These are phyloP conservation scores for Phytophthora fragariae DNA, from an alignment of 352 stramenopile species.

Conservation along the genomic window DNA sequence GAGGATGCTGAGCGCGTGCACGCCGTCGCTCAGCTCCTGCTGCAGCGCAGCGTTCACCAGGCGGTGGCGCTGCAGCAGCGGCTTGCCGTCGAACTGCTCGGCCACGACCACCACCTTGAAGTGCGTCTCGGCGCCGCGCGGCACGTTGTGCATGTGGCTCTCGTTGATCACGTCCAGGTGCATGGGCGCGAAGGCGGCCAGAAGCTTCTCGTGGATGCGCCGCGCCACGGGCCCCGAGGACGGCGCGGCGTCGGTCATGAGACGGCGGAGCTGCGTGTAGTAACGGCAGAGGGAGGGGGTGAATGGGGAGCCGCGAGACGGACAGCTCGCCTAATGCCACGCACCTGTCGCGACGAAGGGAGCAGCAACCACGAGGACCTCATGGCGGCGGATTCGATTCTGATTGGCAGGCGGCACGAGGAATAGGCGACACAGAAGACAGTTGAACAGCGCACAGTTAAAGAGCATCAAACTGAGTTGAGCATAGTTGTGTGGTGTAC, in stretches of 20 bases:
- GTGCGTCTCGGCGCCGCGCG: slow-evolving; percentile 94
- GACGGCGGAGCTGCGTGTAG: slow-evolving; percentile 12
- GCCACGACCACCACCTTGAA: slow-evolving; percentile 97
- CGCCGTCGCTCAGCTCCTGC: slow-evolving; percentile 84
- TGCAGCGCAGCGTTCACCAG: slow-evolving; percentile 92
- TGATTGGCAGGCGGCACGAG: slow-evolving; percentile 36
- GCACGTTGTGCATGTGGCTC: slow-evolving; percentile 96
- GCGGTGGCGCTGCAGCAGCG: slow-evolving; percentile 90
- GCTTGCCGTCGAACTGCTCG: slow-evolving; percentile 89
- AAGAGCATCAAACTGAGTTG: background rate
- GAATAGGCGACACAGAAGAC: background rate
- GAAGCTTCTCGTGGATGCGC: slow-evolving; percentile 76
- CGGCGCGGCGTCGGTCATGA: slow-evolving; percentile 45
- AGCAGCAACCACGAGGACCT: slow-evolving; percentile 6
- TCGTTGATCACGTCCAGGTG: slow-evolving; percentile 94
- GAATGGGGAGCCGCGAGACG: background rate
- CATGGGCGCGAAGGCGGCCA: slow-evolving; percentile 59
- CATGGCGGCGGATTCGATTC: slow-evolving; percentile 17
- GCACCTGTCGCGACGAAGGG: slow-evolving; percentile 17
- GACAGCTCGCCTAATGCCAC: background rate
- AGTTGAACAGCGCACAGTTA: background rate
- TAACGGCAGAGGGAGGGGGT: background rate
- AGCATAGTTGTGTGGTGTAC: background rate
- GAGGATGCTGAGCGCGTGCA: slow-evolving; percentile 96
- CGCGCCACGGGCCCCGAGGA: slow-evolving; percentile 53